Evolutionary conservation across 2,329 filamentous ascomycete genomes (phyloP).

Genomic region (Phaeosphaeria sp.): DNA sequence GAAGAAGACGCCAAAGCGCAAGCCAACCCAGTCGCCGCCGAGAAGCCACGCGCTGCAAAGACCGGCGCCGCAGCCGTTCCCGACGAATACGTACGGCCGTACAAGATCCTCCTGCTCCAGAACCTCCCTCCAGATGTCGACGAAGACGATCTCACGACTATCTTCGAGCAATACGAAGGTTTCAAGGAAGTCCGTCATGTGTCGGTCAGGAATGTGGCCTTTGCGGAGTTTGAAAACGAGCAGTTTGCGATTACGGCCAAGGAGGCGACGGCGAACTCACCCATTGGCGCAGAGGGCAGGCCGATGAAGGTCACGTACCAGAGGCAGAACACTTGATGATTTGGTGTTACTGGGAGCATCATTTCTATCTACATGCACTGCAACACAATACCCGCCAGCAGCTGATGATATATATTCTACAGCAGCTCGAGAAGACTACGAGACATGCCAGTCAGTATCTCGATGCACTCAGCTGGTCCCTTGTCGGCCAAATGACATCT

Average conservation of each 20-base stretch:
- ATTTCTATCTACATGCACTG: slow-evolving; percentile 9
- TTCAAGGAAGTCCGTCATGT: slow-evolving; percentile 93
- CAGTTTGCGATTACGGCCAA: slow-evolving; percentile 90
- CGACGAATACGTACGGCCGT: slow-evolving; percentile 97
- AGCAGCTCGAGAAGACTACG: not conserved
- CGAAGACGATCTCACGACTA: slow-evolving; percentile 76
- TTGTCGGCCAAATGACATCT: not conserved
- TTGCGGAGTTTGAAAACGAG: slow-evolving; percentile 95
- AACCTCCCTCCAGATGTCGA: slow-evolving; percentile 89
- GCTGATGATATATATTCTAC: not conserved
- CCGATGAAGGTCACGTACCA: slow-evolving; percentile 96
- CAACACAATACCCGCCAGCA: not conserved
- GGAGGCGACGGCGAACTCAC: slow-evolving; percentile 88
- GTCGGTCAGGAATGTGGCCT: slow-evolving; percentile 88
- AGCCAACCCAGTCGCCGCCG: slow-evolving; percentile 67
- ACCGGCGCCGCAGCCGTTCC: slow-evolving; percentile 80
- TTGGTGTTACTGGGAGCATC: not conserved
- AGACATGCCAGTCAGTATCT: not conserved
- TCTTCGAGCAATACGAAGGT: slow-evolving; percentile 90
- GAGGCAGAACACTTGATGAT: slow-evolving; percentile 62
- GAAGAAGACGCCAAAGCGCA: slow-evolving; percentile 79
- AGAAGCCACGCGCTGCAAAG: slow-evolving; percentile 66
- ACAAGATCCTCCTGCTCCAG: slow-evolving; percentile 95
- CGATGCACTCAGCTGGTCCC: not conserved
- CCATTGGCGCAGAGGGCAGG: slow-evolving; percentile 75